phyloP scores from a whole-genome alignment of 2,329 filamentous ascomycete genomes.

The Talaromyces sp. region DNA sequence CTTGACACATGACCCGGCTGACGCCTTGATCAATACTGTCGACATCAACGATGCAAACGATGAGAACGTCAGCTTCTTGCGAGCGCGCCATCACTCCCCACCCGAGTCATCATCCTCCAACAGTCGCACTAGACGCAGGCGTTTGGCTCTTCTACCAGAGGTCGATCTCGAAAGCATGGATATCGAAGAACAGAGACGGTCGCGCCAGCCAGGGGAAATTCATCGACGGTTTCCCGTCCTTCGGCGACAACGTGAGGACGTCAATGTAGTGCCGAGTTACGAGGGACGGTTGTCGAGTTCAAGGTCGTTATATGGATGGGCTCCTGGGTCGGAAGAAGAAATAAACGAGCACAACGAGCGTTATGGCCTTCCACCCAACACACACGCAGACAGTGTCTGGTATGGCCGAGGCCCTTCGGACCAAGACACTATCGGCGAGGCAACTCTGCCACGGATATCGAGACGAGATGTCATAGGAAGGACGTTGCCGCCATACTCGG shows the following conservation, averaged over 20 bases:
- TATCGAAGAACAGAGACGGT: constrained; percentile 24
- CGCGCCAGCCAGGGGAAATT: constrained; percentile 30
- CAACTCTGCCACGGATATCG: constrained; percentile 17
- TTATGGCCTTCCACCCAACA: background rate
- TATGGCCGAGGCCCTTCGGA: constrained; percentile 20
- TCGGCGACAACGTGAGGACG: constrained; percentile 34
- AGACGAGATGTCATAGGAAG: constrained; percentile 18
- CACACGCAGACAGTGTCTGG: constrained; percentile 20
- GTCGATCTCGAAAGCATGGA: constrained; percentile 32
- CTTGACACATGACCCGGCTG: constrained; percentile 47
- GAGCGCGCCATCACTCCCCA: constrained; percentile 29
- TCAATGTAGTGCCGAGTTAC: constrained; percentile 45
- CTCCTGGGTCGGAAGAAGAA: constrained; percentile 42
- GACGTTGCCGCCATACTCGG: constrained; percentile 14
- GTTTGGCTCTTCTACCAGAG: constrained; percentile 19
- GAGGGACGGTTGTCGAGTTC: constrained; percentile 48
- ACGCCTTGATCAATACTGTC: constrained; percentile 32
- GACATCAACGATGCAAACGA: constrained; percentile 40
- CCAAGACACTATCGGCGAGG: constrained; percentile 14
- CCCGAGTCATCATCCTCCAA: constrained; percentile 22
- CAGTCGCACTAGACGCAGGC: constrained; percentile 28
- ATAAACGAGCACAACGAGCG: constrained; percentile 16
- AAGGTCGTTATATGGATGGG: constrained; percentile 57
- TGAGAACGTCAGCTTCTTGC: constrained; percentile 48
- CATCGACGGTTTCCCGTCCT: constrained; percentile 37